Evolutionary conservation across 352 stramenopile species (phyloP).

Genomic region (Globisporangium abappressorium): DNA sequence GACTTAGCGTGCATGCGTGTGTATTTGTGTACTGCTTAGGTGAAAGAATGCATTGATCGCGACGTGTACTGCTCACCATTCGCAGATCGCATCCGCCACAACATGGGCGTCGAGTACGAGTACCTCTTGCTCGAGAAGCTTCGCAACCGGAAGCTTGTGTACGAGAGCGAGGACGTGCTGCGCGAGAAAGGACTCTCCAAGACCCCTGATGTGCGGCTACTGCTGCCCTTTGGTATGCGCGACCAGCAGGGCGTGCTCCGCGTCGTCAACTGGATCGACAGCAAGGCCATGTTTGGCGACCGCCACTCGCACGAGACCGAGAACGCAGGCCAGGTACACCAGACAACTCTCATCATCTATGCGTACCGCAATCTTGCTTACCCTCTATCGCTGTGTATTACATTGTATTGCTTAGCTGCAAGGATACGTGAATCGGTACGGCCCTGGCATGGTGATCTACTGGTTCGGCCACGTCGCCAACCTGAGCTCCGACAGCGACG

Average conservation of each 20-base stretch:
- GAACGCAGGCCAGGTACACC: background rate
- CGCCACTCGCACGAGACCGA: background rate
- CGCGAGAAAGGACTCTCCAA: background rate
- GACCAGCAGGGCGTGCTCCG: background rate
- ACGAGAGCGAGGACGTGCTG: background rate
- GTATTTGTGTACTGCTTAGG: background rate
- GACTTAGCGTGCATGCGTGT: background rate
- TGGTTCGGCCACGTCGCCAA: slow-evolving; percentile 76
- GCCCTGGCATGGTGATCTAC: slow-evolving; percentile 44
- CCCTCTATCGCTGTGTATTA: background rate
- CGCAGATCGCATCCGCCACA: background rate
- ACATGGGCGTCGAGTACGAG: background rate
- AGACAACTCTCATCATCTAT: background rate
- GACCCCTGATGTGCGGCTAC: background rate
- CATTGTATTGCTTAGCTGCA: background rate
- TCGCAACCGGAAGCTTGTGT: background rate
- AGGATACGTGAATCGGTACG: background rate
- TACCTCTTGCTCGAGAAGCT: background rate
- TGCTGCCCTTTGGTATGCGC: background rate
- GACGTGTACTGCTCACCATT: background rate
- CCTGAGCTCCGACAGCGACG: slow-evolving; percentile 49
- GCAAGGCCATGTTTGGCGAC: background rate
- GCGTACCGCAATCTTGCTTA: background rate
- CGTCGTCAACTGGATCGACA: background rate
- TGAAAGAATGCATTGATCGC: background rate